phyloP scores from a whole-genome alignment of 176 grass and related monocot genomes.

The Pontederia crassipes region DNA sequence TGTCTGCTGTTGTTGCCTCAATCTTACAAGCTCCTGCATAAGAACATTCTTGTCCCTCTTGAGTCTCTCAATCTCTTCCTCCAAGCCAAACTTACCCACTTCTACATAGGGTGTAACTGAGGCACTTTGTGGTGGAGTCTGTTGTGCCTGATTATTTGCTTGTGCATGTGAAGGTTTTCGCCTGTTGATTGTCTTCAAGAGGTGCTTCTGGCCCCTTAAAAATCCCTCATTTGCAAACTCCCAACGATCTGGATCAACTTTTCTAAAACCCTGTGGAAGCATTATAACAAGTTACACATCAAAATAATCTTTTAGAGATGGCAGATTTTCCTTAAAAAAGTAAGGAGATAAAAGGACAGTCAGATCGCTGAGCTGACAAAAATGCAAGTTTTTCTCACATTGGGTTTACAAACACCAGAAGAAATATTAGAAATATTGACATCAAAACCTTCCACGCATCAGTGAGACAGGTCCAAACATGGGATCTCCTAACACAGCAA shows the following conservation, averaged over 20 bases:
- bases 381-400: too few species aligned
- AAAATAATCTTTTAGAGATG: background rate
- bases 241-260: slow-evolving; percentile 96
- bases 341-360: too few species aligned
- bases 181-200: slow-evolving; percentile 83
- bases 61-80: slow-evolving; percentile 79
- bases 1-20: slow-evolving; percentile 79
- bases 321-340: too few species aligned
- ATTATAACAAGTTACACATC: background rate
- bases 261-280: slow-evolving; percentile 76
- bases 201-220: slow-evolving; percentile 74
- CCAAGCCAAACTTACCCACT: slow-evolving; percentile 91
- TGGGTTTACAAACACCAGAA: too few species aligned
- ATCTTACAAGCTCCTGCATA: slow-evolving; percentile 86
- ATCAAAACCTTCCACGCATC: too few species aligned
- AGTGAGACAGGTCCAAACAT: too few species aligned
- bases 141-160: slow-evolving; percentile 31
- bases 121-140: slow-evolving; percentile 50
- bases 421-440: too few species aligned
- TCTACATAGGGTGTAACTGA: slow-evolving; percentile 70
- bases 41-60: slow-evolving; percentile 98
- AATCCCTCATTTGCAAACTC: slow-evolving; percentile 99
- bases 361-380: too few species aligned
- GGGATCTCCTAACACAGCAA: too few species aligned
- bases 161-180: slow-evolving; percentile 61